Percentiles rank a stretch among this genome's conserved stretches.
phyloP scores from a whole-genome alignment of 2,329 filamentous ascomycete species.

The Aspergillus melleus region DNA sequence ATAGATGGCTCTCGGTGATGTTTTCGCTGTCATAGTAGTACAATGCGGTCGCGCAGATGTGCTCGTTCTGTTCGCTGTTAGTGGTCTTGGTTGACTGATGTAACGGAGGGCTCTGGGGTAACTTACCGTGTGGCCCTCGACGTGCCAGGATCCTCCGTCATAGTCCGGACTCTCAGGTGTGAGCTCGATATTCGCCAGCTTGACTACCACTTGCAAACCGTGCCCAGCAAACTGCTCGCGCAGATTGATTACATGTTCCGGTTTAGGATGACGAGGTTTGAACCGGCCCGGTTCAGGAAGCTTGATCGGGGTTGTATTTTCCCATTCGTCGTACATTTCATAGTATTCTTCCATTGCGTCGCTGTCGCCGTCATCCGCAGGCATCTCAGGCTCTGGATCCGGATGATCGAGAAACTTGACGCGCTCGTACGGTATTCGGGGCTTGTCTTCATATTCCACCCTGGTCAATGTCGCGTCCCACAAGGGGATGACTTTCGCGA shows the following conservation, averaged over 20 bases:
- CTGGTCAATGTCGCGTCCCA: constrained; percentile 42
- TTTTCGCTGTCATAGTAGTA: constrained; percentile 67
- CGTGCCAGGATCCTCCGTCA: constrained; percentile 41
- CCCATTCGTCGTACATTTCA: constrained; percentile 4
- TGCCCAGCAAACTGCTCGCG: constrained; percentile 30
- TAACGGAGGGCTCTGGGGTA: too few relatives aligned
- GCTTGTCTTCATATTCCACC: too few relatives aligned
- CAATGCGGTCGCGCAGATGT: constrained; percentile 62
- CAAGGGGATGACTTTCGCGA: constrained; percentile 43
- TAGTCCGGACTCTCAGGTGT: constrained; percentile 60
- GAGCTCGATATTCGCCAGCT: constrained; percentile 62
- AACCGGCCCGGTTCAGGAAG: constrained; percentile 16
- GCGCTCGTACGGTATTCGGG: constrained; percentile 11
- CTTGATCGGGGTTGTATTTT: constrained; percentile 4
- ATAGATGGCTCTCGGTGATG: constrained; percentile 54
- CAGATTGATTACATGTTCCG: constrained; percentile 15
- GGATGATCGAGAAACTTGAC: constrained; percentile 9
- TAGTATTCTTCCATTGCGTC: constrained; percentile 5
- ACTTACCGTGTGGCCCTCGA: constrained; percentile 46
- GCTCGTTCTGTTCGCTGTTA: constrained; percentile 51
- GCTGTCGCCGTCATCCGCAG: constrained; percentile 6
- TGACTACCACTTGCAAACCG: constrained; percentile 55
- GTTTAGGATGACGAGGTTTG: background rate
- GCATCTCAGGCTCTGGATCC: constrained; percentile 5
- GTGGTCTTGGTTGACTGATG: background rate